Conservation (phyloP, 83 land plant species). For the Thuja plicata region DNA sequence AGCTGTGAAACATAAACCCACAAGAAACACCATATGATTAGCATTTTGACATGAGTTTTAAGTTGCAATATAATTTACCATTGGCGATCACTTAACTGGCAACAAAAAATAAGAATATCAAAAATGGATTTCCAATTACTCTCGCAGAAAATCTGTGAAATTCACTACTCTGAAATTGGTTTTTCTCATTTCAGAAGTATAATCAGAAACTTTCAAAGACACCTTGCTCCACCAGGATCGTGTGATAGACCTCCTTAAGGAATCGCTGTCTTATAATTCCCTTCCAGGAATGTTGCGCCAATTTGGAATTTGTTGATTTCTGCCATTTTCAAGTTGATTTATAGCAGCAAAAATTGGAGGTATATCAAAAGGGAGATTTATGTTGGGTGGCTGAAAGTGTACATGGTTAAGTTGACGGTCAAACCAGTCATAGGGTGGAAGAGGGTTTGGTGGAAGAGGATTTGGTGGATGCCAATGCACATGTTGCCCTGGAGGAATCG, state of each 20-base stretch:
- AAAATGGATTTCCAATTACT: background rate
- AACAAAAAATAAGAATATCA: background rate
- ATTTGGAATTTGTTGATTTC: background rate
- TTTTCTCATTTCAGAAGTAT: conserved; percentile 1
- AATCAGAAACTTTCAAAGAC: background rate
- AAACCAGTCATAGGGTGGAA: background rate
- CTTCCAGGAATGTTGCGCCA: background rate
- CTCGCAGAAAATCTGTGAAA: background rate
- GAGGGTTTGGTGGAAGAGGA: background rate
- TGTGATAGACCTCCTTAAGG: background rate
- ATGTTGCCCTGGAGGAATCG: background rate
- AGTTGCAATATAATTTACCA: background rate
- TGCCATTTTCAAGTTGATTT: background rate
- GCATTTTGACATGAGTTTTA: background rate
- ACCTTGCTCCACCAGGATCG: background rate
- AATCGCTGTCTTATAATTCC: background rate
- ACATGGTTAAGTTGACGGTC: background rate
- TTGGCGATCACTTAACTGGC: background rate
- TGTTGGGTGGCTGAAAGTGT: background rate
- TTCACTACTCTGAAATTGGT: background rate
- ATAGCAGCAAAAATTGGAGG: background rate
- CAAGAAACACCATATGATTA: background rate
- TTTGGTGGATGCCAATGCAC: background rate
- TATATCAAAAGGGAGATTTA: background rate
- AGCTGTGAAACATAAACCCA: background rate